phyloP scores from a whole-genome alignment of 2,329 filamentous ascomycete genomes.

The Phaeophleospora eucalypticola region DNA sequence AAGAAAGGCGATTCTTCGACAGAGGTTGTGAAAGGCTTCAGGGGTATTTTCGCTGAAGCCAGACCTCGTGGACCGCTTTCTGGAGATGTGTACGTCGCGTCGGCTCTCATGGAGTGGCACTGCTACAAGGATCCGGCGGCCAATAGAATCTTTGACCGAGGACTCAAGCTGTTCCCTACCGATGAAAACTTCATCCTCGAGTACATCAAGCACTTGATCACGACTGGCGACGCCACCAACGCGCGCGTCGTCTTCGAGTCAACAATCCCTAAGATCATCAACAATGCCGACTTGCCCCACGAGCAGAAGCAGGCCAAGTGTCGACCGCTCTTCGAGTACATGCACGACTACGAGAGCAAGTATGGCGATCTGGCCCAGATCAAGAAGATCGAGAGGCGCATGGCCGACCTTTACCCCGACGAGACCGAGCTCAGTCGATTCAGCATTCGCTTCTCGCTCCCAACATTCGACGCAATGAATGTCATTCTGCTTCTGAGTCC shows the following conservation, averaged over 20 bases:
- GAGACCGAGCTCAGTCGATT: constrained; percentile 76
- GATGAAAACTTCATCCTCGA: constrained; percentile 92
- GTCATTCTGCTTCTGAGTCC: constrained; percentile 83
- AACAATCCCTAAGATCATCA: constrained; percentile 69
- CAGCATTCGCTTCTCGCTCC: constrained; percentile 65
- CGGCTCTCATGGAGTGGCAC: constrained; percentile 87
- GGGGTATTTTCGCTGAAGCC: constrained; percentile 85
- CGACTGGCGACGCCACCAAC: constrained; percentile 84
- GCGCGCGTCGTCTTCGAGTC: constrained; percentile 95
- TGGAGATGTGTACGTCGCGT: constrained; percentile 91
- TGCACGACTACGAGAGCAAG: constrained; percentile 91
- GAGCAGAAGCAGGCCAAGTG: constrained; percentile 52
- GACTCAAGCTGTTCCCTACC: constrained; percentile 86
- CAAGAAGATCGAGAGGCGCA: constrained; percentile 82
- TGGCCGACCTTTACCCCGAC: constrained; percentile 88
- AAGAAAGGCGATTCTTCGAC: constrained; percentile 36
- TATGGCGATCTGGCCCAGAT: constrained; percentile 92
- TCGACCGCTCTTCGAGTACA: constrained; percentile 82
- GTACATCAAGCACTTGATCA: constrained; percentile 91
- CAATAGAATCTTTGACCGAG: constrained; percentile 92
- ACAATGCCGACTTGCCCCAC: constrained; percentile 61
- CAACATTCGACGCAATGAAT: constrained; percentile 72
- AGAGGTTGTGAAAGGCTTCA: constrained; percentile 55
- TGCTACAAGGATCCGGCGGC: constrained; percentile 93
- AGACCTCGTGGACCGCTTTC: constrained; percentile 81